Evolutionary conservation across 495 filamentous ascomycete species (phyloP), one percentile per base, ranked within the genome.

Genomic region (Penicillium roqueforti): DNA sequence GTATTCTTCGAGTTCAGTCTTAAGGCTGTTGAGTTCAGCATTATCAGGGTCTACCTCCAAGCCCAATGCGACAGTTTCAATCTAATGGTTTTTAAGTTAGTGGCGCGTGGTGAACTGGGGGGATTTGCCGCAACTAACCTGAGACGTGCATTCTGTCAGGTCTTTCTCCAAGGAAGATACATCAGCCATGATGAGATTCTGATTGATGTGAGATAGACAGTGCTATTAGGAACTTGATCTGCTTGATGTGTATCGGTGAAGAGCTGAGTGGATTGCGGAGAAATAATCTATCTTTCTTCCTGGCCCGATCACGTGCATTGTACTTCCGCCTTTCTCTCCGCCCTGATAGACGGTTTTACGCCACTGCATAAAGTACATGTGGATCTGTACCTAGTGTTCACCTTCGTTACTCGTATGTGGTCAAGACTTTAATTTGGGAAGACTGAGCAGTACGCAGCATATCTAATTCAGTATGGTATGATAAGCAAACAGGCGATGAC

Each of bases 1-100:
- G 77, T 89, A 81, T 79, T 90, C 81, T 80, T 89, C 82, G 70
- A 96, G 83, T 80, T 95, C 89, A 73, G 76, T 69, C 69, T 86
- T 85, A 66, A 96, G 85, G 68, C 77, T 83, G 56, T 83, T 80
- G 63, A 95, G 83, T 74, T 92, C 91, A 61, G 77, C 75, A 68
- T 91, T 95, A 56, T 88, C 84, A 57, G 91, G 86, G 63, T 95
- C 89, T 70, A 87, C 85, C 76, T 87, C 84, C 53, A 95, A 83
- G 45, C 83, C 83, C 26, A 81, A 76, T 66, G 84, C 71, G 41
- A 95, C 87, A 22, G 86, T 85, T 72, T 95, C 91, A 68, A 93
- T 84, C 91, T 96, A 59, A 22, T 45, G 8, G 26, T 29, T 28
- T 28, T 39, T 13, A 38, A 37, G 54, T 58, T 36, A 46, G 62